Conservation (phyloP, 2,329 filamentous ascomycete genomes). For the Orbilia oligospora region DNA sequence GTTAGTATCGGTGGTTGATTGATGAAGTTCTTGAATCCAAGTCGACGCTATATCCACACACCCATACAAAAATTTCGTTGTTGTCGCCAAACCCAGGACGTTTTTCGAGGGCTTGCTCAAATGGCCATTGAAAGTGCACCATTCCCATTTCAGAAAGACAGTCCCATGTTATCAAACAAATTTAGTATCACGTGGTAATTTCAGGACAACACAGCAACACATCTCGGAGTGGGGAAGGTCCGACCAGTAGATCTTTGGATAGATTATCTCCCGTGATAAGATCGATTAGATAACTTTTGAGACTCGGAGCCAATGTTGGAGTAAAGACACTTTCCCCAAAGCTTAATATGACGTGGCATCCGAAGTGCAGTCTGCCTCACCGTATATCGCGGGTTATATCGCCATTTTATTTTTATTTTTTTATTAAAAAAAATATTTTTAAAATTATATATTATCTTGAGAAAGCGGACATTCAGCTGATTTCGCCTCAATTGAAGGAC, state of each 20-base stretch:
- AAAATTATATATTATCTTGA: background rate
- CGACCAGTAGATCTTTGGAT: background rate
- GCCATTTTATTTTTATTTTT: too few species aligned
- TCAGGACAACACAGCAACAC: constrained; percentile 34
- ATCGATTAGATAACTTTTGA: constrained; percentile 56
- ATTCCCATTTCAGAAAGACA: constrained; percentile 57
- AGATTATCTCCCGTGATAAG: constrained; percentile 52
- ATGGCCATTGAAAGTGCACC: constrained; percentile 4
- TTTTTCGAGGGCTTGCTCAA: constrained; percentile 45
- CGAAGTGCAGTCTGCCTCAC: background rate
- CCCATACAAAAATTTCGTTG: constrained; percentile 56
- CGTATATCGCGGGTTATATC: background rate
- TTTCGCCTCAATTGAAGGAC: background rate
- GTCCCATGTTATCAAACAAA: constrained; percentile 36
- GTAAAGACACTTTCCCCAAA: constrained; percentile 10
- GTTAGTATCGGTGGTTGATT: constrained; percentile 53
- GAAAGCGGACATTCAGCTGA: background rate
- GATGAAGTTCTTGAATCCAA: constrained; percentile 38
- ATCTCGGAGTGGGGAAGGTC: constrained; percentile 6
- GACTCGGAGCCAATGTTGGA: constrained; percentile 31
- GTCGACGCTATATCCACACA: constrained; percentile 51
- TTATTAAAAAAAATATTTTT: too few species aligned
- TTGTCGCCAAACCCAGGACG: constrained; percentile 36
- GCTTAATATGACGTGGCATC: constrained; percentile 8
- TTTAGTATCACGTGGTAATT: constrained; percentile 7